A percentile compares a stretch with the other conserved stretches of the same genome.
Conservation (phyloP, 495 filamentous ascomycete species). For the Paragyromitra xinjiangensis region DNA sequence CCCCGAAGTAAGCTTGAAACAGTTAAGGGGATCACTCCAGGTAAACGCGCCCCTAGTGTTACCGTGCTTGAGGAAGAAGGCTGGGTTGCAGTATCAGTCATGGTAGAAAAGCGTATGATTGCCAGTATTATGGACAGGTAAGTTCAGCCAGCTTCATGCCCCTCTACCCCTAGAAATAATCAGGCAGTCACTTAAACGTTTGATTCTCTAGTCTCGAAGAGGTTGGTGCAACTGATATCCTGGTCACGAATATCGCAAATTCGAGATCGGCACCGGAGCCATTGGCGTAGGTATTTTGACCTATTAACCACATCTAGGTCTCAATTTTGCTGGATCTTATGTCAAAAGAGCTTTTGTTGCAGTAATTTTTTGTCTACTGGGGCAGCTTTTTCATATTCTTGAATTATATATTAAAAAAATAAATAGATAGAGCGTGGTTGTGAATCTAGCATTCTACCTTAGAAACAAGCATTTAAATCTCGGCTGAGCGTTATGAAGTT, state of each 20-base stretch:
- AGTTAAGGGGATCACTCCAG: conserved; percentile 85
- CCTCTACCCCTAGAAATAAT: neutral
- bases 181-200: conserved; percentile 8
- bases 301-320: neutral
- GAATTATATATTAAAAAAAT: conserved; percentile 4
- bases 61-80: conserved; percentile 84
- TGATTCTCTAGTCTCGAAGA: conserved; percentile 64
- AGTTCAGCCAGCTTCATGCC: neutral
- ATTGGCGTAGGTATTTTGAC: neutral
- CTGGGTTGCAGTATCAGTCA: conserved; percentile 92
- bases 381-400: conserved; percentile 4
- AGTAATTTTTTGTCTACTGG: conserved; percentile 7
- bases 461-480: conserved; percentile 51
- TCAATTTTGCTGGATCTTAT: conserved; percentile 2
- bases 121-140: conserved; percentile 88
- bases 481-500: conserved; percentile 29
- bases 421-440: conserved; percentile 6
- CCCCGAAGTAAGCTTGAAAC: conserved; percentile 69
- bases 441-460: conserved; percentile 18
- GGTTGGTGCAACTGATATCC: conserved; percentile 84
- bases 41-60: conserved; percentile 92
- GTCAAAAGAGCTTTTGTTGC: conserved; percentile 1
- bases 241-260: conserved; percentile 88
- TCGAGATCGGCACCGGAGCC: conserved; percentile 60
- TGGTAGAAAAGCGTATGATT: conserved; percentile 91